A percentile compares a stretch with the other conserved stretches of the same genome.
phyloP scores from a whole-genome alignment of 331 rosid genomes.

The Pyrus hybrid region DNA sequence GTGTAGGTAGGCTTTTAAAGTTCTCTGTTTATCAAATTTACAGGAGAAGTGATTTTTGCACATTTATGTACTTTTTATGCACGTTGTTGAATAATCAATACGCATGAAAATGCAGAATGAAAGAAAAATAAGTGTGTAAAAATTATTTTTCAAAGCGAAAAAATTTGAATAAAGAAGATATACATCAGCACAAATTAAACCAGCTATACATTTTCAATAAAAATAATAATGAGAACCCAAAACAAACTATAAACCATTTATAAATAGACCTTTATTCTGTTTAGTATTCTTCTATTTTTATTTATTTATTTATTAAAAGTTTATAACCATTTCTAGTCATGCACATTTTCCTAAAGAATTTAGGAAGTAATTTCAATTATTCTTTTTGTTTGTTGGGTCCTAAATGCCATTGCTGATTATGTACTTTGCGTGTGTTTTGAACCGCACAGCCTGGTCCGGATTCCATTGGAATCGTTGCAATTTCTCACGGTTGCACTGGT shows the following conservation, averaged over 20 bases:
- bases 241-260: background rate
- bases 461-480: conserved; percentile 99
- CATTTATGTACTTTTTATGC: too few species aligned
- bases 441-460: conserved; percentile 99
- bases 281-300: background rate
- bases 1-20: background rate
- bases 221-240: background rate
- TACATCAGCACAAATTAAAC: too few species aligned
- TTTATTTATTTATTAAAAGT: too few species aligned
- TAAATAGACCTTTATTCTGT: background rate
- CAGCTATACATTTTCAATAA: too few species aligned
- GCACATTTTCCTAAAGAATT: background rate
- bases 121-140: too few species aligned
- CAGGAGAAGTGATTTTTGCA: too few species aligned
- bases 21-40: background rate
- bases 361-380: background rate
- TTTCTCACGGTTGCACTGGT: conserved; percentile 97
- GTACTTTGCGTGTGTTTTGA: background rate
- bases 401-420: background rate
- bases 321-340: too few species aligned
- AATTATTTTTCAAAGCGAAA: background rate
- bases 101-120: too few species aligned
- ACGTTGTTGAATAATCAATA: too few species aligned
- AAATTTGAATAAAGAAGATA: too few species aligned
- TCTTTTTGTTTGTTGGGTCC: background rate